Evolutionary conservation across 2,329 filamentous ascomycete species (phyloP), one percentile per base, ranked within the genome.

Genomic region (Microcyclospora tardicrescens): DNA sequence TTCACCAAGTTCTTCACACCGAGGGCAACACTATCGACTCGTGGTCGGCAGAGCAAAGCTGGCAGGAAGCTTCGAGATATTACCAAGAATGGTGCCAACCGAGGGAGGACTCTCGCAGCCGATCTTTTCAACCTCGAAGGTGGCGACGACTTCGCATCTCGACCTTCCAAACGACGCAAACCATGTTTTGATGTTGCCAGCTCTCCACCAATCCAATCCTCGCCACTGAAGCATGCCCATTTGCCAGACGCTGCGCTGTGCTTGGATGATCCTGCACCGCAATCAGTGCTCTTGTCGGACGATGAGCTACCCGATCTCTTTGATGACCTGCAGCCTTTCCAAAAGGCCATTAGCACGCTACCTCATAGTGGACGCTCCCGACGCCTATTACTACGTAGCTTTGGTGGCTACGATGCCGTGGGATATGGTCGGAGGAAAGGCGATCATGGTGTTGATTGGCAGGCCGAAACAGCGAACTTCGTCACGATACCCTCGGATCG

Each of bases 381-480:
- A 14, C 60, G 64, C 16, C 57, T 63, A 33, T 51, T 69, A 29
- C 56, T 67, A 42, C 58, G 66, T 14, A 66, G 61, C 16, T 69
- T 69, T 44, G 66, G 66, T 19, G 66, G 65, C 3, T 49, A 57
- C 28, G 48, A 59, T 39, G 58, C 54, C 12, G 49, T 64, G 1
- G 59, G 59, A 3, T 58, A 63, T 32, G 65, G 64, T 5, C 56
- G 55, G 24, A 46, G 52, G 32, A 48, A 47, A n/a, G 44, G 44
- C 16, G 64, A 67, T 47, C 64, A 68, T 41, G 61, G 61, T 34
- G 46, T 47, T 58, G 67, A 69, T 39, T 78, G 73, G 73, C 69
- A 71, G 54, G 65, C 72, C 47, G 66, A 77, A 52, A 75, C 74
- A 3, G 65, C 70, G 16, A 60, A 69, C 40, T 81, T 80, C 55